Evolutionary conservation across 768 basidiomycete species (phyloP), one percentile per base, ranked within the genome.

Genomic region (Trametes gibbosa): DNA sequence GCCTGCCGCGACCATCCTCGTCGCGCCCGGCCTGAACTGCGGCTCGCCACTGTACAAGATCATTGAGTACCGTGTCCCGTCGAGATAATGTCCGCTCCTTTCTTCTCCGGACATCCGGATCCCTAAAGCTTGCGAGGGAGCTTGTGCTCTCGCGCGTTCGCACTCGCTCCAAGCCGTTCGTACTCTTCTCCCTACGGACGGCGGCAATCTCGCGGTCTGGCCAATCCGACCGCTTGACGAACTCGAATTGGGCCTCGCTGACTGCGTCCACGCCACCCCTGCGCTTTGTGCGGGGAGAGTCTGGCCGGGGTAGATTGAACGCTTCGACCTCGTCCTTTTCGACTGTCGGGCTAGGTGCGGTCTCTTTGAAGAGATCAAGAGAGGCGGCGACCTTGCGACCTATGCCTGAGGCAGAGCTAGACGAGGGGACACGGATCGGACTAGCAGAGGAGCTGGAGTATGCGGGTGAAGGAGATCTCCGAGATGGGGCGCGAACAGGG

Each of bases 191-290:
- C 58, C 89, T 77, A 56, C 89, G 78, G 49, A 85, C 75, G 19
- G 85, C 87, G 55, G 84, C 87, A 5, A 82, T 76, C 74, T 90
- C 90, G 40, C 87, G 82, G 70, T 90, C 89, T 1, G 87, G 89
- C 91, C 91, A 92, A 63, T 89, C 90, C 16, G 91, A 85, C 42
- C 90, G 83, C 69, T 90, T 91, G 47, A 92, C 88, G 65, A 90
- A 91, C 75, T 91, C 83, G 68, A 84, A 91, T 67, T 85, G 81
- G 17, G 88, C 80, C 61, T 87, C 82, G 24, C 83, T 81, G 43
- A 89, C 84, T 59, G 83, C 81, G 27, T 77, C 75, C 32, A 75
- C 68, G 25, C 71, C 69, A 35, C 69, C 67, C 55, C 72, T 69
- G 49, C 71, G 74, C 25, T 69, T 73, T 27, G 69, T 58, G 13